A percentile compares a stretch with the other conserved stretches of the same genome.
phyloP scores from a whole-genome alignment of 2,329 filamentous ascomycete species.

The Xylaria digitata region DNA sequence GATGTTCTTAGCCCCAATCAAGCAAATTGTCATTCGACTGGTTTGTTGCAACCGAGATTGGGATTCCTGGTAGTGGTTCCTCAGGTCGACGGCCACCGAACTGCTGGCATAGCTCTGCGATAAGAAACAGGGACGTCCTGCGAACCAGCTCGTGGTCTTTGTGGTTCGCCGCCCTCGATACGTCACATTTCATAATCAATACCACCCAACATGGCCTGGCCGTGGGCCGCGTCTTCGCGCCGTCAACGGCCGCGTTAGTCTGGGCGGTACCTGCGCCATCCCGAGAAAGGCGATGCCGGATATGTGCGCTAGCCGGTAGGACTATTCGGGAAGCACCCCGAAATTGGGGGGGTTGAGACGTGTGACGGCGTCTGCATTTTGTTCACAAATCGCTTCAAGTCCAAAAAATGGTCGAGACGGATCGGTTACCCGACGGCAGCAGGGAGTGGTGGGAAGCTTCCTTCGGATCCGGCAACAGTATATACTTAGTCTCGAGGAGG shows the following conservation, averaged over 20 bases:
- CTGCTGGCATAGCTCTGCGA: not conserved
- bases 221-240: not conserved
- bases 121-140: conserved; percentile 1
- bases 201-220: conserved; percentile 20
- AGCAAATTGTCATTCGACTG: no score
- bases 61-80: not conserved
- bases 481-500: not conserved
- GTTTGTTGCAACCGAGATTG: not conserved
- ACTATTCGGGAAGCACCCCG: conserved; percentile 66
- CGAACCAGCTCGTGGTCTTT: conserved; percentile 42
- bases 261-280: conserved; percentile 36
- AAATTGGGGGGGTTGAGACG: not conserved
- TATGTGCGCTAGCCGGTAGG: conserved; percentile 30
- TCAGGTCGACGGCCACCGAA: not conserved
- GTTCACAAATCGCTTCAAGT: conserved; percentile 35
- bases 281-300: conserved; percentile 37
- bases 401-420: conserved; percentile 6
- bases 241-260: conserved; percentile 10
- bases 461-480: not conserved
- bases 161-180: conserved; percentile 60
- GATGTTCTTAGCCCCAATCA: no score
- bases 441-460: not conserved
- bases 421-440: not conserved
- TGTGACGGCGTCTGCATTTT: conserved; percentile 13
- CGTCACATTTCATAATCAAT: conserved; percentile 52